Conservation (phyloP, 495 filamentous ascomycete species). For the Aspergillus bridgeri region DNA sequence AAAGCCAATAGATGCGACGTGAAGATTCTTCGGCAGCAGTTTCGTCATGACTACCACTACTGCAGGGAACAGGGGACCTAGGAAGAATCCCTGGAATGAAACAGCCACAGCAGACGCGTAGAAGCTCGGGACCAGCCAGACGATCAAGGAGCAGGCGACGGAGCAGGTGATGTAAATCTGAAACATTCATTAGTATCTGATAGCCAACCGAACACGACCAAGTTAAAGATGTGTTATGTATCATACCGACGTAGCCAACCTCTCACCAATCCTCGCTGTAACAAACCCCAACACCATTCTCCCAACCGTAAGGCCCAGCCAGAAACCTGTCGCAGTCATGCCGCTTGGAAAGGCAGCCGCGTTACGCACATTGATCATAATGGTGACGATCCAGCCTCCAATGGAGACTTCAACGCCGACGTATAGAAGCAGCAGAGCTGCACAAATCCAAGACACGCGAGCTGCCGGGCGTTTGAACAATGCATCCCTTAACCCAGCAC, state of each 20-base stretch:
- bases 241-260: constrained; percentile 9
- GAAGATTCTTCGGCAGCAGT: constrained; percentile 66
- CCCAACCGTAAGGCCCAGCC: constrained; percentile 56
- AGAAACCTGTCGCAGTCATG: constrained; percentile 58
- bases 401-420: constrained; percentile 75
- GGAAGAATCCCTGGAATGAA: constrained; percentile 63
- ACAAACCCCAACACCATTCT: constrained; percentile 56
- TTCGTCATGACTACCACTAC: constrained; percentile 73
- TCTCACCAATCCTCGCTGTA: constrained; percentile 52
- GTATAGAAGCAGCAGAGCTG: constrained; percentile 67
- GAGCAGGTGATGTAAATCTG: constrained; percentile 49
- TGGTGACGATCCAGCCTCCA: constrained; percentile 62
- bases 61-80: constrained; percentile 61
- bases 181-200: too few species aligned
- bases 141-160: constrained; percentile 53
- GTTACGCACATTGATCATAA: constrained; percentile 53
- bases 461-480: not conserved
- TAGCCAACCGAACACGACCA: not conserved
- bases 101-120: constrained; percentile 66
- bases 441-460: constrained; percentile 64
- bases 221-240: too few species aligned
- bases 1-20: constrained; percentile 76
- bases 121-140: constrained; percentile 65
- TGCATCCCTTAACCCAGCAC: constrained; percentile 18
- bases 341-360: constrained; percentile 49